phyloP scores from a whole-genome alignment of 768 basidiomycete genomes.

The Psilocybe subaeruginosa region DNA sequence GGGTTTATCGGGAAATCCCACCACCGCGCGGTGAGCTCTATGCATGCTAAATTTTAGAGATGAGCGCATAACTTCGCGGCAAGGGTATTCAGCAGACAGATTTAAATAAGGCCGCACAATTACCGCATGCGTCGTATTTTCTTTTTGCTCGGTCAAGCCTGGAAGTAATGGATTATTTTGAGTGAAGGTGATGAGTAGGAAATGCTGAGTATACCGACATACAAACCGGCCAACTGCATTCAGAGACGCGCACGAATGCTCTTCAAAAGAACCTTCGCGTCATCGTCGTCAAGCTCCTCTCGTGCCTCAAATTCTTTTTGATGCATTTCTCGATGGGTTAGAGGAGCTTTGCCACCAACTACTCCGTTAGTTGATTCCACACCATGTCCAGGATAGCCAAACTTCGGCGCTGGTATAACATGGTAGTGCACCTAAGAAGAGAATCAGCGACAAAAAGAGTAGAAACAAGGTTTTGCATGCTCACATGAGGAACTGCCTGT shows the following conservation, averaged over 20 bases:
- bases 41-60: no score
- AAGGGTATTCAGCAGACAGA: no score
- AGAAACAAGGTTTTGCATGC: constrained; percentile 19
- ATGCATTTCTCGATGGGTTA: constrained; percentile 59
- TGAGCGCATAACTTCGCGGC: no score
- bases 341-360: constrained; percentile 24
- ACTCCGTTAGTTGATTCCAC: constrained; percentile 12
- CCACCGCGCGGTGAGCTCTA: neutral
- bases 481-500: constrained; percentile 77
- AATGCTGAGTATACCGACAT: neutral
- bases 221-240: neutral
- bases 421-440: constrained; percentile 70
- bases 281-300: constrained; percentile 61
- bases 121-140: neutral
- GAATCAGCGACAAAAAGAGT: neutral
- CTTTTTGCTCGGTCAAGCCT: no score
- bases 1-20: neutral
- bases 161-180: neutral
- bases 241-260: constrained; percentile 21
- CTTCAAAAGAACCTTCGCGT: constrained; percentile 44
- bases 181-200: neutral
- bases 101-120: neutral
- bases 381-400: constrained; percentile 26
- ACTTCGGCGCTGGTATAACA: constrained; percentile 70
- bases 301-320: constrained; percentile 59